Evolutionary conservation across 768 basidiomycete genomes (phyloP), one percentile per base, ranked within the genome.

Genomic region (Agaricus subrufescens): DNA sequence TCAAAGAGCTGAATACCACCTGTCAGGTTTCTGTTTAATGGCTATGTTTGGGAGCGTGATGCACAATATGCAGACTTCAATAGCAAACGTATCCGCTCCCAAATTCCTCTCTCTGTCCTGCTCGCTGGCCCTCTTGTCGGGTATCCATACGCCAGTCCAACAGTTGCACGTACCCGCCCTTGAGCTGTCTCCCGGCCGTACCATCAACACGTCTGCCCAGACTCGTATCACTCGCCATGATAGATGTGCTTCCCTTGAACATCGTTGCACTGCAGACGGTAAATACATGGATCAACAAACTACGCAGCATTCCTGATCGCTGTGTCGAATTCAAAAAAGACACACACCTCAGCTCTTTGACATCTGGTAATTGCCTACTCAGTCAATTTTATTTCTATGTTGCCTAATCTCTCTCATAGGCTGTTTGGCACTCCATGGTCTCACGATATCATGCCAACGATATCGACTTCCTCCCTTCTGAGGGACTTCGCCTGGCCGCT

Each of bases 401-500:
- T 12, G 30, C 30, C 25, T 10, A 19, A 0, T 25, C 38, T 3
- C 29, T n/a, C 7, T 2, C 9, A 30, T 58, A 87, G 87, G 72
- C 58, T 84, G 27, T 81, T 86, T 43, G 78, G 77, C 19, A 66
- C 71, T 0, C 54, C 67, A 4, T 69, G 75, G 10, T 64, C 82
- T 4, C 73, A 82, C 19, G 71, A 73, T 27, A 58, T 81, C 23
- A 76, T 75, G 75, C 69, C 69, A 3, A 64, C 74, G 4, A 19
- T 19, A 19, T 19, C 19, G 19, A 19, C 19, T 19, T 19, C 19
- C 19, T 19, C 19, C 19, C 19, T 5, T 19, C 63, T 88, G 8
- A 76, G 71, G 4, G 59, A 77, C 31, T 85, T 83, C 65, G 70
- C 73, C 15, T 87, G 85, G 85, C 87, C 87, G 0, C 74, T 82